Percentiles rank a stretch among this genome's conserved stretches.
phyloP scores from a whole-genome alignment of 345 rosid species.

The Sonneratia alba region DNA sequence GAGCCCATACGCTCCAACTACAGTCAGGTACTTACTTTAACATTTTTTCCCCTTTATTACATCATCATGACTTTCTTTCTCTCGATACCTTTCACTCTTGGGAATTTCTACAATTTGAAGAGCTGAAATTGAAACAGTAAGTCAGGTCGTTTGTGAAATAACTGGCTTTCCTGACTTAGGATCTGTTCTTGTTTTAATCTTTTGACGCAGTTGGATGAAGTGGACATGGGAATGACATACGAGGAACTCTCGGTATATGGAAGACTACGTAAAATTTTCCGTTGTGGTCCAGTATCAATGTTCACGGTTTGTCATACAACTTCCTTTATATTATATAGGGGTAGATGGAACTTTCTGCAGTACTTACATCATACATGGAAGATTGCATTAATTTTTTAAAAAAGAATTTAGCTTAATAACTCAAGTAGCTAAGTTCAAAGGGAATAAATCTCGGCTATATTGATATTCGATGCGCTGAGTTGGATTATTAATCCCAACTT shows the following conservation, averaged over 20 bases:
- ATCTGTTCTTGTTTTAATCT: neutral
- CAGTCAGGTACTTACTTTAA: conserved; percentile 44
- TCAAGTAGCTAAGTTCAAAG: too few relatives aligned
- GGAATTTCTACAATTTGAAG: too few relatives aligned
- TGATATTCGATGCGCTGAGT: too few relatives aligned
- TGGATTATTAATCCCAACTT: too few relatives aligned
- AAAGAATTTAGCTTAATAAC: too few relatives aligned
- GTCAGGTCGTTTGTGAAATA: neutral
- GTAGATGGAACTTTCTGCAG: neutral
- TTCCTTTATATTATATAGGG: neutral
- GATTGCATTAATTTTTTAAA: too few relatives aligned
- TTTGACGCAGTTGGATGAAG: conserved; percentile 69
- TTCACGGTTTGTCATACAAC: conserved; percentile 52
- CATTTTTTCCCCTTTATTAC: too few relatives aligned
- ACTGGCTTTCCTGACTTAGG: neutral
- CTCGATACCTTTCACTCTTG: too few relatives aligned
- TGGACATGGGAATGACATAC: conserved; percentile 88
- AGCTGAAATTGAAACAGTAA: neutral
- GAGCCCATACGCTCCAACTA: conserved; percentile 94
- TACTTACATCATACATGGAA: neutral
- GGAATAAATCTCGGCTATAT: too few relatives aligned
- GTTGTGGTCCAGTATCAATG: conserved; percentile 97
- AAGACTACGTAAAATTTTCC: conserved; percentile 65
- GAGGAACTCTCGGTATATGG: conserved; percentile 91
- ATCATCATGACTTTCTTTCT: neutral